Conservation (phyloP, 495 filamentous ascomycete genomes). For the Penicillium roqueforti region DNA sequence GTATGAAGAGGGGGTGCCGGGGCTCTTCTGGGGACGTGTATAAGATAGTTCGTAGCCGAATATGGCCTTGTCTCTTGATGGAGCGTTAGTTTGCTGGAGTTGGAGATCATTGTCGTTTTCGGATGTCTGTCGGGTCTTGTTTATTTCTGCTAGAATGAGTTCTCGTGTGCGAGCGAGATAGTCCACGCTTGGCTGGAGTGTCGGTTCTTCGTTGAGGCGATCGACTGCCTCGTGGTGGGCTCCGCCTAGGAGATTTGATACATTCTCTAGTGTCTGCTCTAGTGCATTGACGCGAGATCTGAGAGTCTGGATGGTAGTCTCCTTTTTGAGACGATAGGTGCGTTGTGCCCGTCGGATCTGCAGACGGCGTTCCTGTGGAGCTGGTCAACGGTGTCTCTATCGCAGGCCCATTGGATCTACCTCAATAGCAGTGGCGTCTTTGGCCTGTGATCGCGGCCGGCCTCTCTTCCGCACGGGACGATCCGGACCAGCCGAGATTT, state of each 20-base stretch:
- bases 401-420: conserved; percentile 7
- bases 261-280: conserved; percentile 61
- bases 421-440: conserved; percentile 26
- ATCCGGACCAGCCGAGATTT: conserved; percentile 6
- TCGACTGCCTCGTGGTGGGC: not conserved
- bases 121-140: not conserved
- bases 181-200: not conserved
- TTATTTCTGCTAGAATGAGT: conserved; percentile 20
- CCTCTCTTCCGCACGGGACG: conserved; percentile 25
- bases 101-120: not conserved
- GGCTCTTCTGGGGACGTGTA: not conserved
- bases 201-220: not conserved
- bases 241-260: conserved; percentile 58
- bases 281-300: conserved; percentile 65
- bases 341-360: conserved; percentile 85
- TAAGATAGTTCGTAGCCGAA: conserved; percentile 23
- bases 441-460: conserved; percentile 21
- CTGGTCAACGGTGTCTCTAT: not conserved
- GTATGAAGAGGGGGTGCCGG: not conserved
- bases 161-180: conserved; percentile 15
- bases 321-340: conserved; percentile 81
- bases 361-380: conserved; percentile 55
- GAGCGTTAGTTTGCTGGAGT: not conserved
- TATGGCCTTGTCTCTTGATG: not conserved
- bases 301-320: conserved; percentile 69